Base-by-base conservation (phyloP, 257 asterid species). In the Cynanchum wilfordii region DNA sequence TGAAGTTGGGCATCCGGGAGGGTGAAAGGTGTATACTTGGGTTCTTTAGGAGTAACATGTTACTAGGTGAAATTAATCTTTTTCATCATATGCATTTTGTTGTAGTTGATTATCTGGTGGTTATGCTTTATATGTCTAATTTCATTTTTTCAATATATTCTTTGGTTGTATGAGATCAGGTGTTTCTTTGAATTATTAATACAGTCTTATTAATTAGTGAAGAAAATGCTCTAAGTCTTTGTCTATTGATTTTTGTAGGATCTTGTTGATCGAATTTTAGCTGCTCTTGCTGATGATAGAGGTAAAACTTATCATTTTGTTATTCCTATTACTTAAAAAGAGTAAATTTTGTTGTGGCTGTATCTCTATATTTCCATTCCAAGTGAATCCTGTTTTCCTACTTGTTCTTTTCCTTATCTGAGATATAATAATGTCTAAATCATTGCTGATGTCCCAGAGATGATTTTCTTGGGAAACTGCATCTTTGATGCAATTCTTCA, bases 201-300 rank as follows among this genome's bases (percentile, higher is more conserved):
- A 45, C 27, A 9, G 3, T 57, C 5, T 49, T 58, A 40, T 15
- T 58, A 33, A 7, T 15, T 24, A 57, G 36, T 2, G 27, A n/a
- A 8, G 60, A 0, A 60, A 29, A 29, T 30, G 45, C 36, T 20
- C 40, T 16, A 63, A 24, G 1, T 24, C 6, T 49, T 59, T 73
- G 73, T 36, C 20, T 68, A 59, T 74, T 51, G 30, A 62, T 75
- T 72, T 75, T 9, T 76, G 73, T 88, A 95, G 99, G 98, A 95
- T 82, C 99, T 95, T 74, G 91, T 89, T 82, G 97, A 95, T 75
- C 89, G 99, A 71, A 85, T 95, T 84, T 71, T 92, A 82, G 87
- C 86, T 52, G 76, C 79, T 66, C 90, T 95, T 42, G 80, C 98
- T 1, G 93, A 90, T 75, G 99, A 90, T 27, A 85, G 84, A 86